phyloP scores from a whole-genome alignment of 148 eudicot species.

The Gaultheria prostrata region DNA sequence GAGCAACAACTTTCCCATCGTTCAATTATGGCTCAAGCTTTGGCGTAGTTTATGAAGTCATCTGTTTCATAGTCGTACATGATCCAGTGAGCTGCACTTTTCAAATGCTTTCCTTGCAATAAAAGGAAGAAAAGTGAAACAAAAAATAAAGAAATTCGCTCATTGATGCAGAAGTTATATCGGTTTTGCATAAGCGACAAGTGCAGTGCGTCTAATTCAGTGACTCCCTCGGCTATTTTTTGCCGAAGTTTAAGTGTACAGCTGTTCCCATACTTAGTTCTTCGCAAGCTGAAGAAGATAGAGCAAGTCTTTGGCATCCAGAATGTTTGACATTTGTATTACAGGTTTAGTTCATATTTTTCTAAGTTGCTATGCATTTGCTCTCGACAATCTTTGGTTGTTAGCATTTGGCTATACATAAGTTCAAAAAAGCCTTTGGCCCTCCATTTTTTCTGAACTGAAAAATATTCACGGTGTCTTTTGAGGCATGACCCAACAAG shows the following conservation, averaged over 20 bases:
- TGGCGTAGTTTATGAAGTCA: conserved; percentile 20
- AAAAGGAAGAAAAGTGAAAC: background rate
- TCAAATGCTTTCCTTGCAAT: background rate
- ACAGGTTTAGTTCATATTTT: background rate
- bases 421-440: too few species aligned
- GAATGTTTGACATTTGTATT: background rate
- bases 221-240: background rate
- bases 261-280: background rate
- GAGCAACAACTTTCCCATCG: conserved; percentile 75
- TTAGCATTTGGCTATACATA: too few species aligned
- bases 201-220: background rate
- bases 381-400: background rate
- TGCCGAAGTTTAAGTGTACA: background rate
- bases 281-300: background rate
- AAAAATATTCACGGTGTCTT: too few species aligned
- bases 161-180: background rate
- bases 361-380: background rate
- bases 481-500: too few species aligned
- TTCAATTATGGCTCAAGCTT: conserved; percentile 62
- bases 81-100: background rate
- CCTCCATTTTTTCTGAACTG: too few species aligned
- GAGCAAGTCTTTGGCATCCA: background rate
- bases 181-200: background rate
- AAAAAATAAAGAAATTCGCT: background rate
- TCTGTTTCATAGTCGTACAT: background rate